Evolutionary conservation across 371 early-diverging fungal genomes (phyloP).

Genomic region (Smittium mucronatum): DNA sequence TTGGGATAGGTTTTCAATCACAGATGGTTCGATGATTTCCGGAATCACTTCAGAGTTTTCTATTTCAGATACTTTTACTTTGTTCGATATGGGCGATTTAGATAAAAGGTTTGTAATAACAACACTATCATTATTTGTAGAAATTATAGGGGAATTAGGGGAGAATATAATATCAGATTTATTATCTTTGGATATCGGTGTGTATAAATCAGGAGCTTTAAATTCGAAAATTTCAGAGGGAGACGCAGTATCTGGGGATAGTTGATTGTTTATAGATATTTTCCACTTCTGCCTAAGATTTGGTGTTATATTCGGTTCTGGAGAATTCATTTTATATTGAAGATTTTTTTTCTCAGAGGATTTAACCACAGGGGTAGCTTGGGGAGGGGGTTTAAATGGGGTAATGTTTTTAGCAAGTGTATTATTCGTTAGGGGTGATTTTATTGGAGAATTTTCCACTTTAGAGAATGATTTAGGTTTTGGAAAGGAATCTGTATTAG

Average conservation of each 20-base stretch:
- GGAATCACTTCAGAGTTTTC: too few relatives aligned
- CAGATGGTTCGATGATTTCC: too few relatives aligned
- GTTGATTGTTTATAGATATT: not conserved
- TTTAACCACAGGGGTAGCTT: too few relatives aligned
- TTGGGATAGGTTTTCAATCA: not conserved
- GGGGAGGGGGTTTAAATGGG: not conserved
- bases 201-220: not conserved
- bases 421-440: too few relatives aligned
- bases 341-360: too few relatives aligned
- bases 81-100: not conserved
- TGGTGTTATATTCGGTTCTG: not conserved
- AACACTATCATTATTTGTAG: not conserved
- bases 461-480: too few relatives aligned
- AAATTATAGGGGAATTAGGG: not conserved
- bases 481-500: not conserved
- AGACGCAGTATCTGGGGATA: not conserved
- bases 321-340: not conserved
- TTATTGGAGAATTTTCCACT: too few relatives aligned
- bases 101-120: not conserved
- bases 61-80: not conserved
- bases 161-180: not conserved
- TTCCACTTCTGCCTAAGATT: not conserved
- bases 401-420: not conserved
- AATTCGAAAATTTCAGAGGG: not conserved
- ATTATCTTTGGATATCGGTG: not conserved